Evolutionary conservation across 371 early-diverging fungal genomes (phyloP).

Genomic region (Thermomucor indicae-seudaticae): DNA sequence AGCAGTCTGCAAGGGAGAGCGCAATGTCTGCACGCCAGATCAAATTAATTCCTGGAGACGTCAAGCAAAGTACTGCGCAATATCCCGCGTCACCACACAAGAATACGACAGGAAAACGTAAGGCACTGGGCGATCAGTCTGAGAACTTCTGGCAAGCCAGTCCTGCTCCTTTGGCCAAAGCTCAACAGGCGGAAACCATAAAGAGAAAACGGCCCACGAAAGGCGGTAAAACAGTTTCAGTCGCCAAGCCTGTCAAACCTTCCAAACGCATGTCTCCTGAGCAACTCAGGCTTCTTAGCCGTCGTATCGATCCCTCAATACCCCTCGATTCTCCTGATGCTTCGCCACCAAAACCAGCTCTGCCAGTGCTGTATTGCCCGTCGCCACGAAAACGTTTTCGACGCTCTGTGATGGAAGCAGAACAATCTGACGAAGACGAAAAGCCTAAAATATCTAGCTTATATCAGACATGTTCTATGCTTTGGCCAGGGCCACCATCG

Average conservation of each 20-base stretch:
- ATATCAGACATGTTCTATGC: slow-evolving; percentile 16
- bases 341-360: slow-evolving; percentile 30
- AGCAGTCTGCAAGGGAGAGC: too few species aligned
- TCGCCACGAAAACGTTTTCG: slow-evolving; percentile 7
- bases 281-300: slow-evolving; percentile 32
- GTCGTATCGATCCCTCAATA: slow-evolving; percentile 35
- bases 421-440: neutral
- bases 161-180: too few species aligned
- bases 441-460: slow-evolving; percentile 1
- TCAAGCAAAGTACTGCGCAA: too few species aligned
- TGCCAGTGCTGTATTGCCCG: slow-evolving; percentile 18
- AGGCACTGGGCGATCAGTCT: too few species aligned
- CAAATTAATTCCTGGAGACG: too few species aligned
- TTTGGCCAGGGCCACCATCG: slow-evolving; percentile 17
- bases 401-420: neutral
- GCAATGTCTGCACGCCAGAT: too few species aligned
- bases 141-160: too few species aligned
- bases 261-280: slow-evolving; percentile 31
- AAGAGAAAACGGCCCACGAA: slow-evolving; percentile 15
- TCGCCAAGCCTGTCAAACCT: too few species aligned
- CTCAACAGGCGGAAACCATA: too few species aligned
- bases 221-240: slow-evolving; percentile 25
- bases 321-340: slow-evolving; percentile 25
- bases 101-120: too few species aligned
- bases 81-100: too few species aligned